phyloP scores from a whole-genome alignment of 257 asterid genomes.

The Perilla frutescens region DNA sequence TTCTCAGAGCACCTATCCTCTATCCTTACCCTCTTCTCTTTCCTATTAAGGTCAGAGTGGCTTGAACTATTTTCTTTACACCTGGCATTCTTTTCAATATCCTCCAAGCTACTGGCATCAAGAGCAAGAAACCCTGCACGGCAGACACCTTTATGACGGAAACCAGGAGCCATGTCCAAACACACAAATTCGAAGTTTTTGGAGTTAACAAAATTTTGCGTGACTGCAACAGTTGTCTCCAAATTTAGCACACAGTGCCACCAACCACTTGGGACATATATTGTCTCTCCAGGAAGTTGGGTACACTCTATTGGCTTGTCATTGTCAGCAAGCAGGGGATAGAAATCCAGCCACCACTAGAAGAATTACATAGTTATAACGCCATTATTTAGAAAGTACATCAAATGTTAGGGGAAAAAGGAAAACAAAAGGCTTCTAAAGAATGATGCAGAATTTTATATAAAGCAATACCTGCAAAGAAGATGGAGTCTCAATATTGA shows the following conservation, averaged over 20 bases:
- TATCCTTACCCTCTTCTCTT: slow-evolving; percentile 68
- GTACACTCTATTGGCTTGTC: slow-evolving; percentile 98
- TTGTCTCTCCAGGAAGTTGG: slow-evolving; percentile 97
- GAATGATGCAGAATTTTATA: slow-evolving; percentile 20
- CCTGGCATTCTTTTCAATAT: slow-evolving; percentile 42
- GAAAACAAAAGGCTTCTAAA: background rate
- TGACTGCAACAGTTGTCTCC: slow-evolving; percentile 92
- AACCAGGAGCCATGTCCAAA: slow-evolving; percentile 99
- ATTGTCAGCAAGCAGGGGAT: slow-evolving; percentile 82
- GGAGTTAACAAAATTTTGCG: slow-evolving; percentile 91
- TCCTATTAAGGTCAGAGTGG: slow-evolving; percentile 60
- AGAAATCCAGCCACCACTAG: slow-evolving; percentile 99
- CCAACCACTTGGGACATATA: slow-evolving; percentile 99
- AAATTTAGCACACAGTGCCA: slow-evolving; percentile 98
- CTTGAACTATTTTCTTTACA: slow-evolving; percentile 44
- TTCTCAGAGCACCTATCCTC: slow-evolving; percentile 43
- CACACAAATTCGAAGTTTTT: slow-evolving; percentile 88
- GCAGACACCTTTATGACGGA: slow-evolving; percentile 87
- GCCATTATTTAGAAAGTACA: slow-evolving; percentile 24
- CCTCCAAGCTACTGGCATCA: slow-evolving; percentile 58
- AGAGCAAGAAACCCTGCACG: slow-evolving; percentile 98
- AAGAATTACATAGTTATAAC: slow-evolving; percentile 28
- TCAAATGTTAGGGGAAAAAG: slow-evolving; percentile 2
- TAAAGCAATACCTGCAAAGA: slow-evolving; percentile 80
- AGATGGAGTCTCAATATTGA: slow-evolving; percentile 84